phyloP scores from a whole-genome alignment of 495 filamentous ascomycete species.

The Penicillium coprophilum region DNA sequence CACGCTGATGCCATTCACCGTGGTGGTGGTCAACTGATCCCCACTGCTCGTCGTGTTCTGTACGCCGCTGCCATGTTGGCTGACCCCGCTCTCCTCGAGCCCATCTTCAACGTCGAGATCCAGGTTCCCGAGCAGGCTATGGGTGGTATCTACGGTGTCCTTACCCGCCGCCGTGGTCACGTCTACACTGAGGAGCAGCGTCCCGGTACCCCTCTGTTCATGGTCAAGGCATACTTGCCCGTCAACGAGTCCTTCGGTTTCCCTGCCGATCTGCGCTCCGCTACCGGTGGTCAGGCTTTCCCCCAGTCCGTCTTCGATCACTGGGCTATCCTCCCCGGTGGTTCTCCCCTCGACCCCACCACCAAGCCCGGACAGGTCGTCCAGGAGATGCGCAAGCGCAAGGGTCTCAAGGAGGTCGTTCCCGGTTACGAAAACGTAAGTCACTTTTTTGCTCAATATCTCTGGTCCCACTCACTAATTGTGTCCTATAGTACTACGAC shows the following conservation, averaged over 20 bases:
- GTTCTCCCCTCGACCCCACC: constrained; percentile 82
- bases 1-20: constrained; percentile 99
- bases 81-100: constrained; percentile 87
- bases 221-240: constrained; percentile 98
- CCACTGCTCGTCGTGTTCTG: constrained; percentile 95
- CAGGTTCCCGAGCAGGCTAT: constrained; percentile 98
- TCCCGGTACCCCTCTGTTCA: constrained; percentile 98
- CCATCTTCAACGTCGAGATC: constrained; percentile 98
- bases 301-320: constrained; percentile 98
- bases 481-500: constrained; percentile 82
- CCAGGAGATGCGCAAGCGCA: constrained; percentile 91
- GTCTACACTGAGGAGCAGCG: constrained; percentile 98
- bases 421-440: constrained; percentile 92
- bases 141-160: constrained; percentile 99
- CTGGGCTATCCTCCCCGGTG: constrained; percentile 93
- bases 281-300: constrained; percentile 97
- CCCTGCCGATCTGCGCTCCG: constrained; percentile 91
- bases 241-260: constrained; percentile 99
- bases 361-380: constrained; percentile 86
- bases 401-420: constrained; percentile 96
- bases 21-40: constrained; percentile 98
- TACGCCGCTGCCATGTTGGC: constrained; percentile 91
- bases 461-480: constrained; percentile 52
- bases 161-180: constrained; percentile 97
- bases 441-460: constrained; percentile 24